Evolutionary conservation across 2,329 filamentous ascomycete species (phyloP), one percentile per base, ranked within the genome.

Genomic region (Tolypocladium sp.): DNA sequence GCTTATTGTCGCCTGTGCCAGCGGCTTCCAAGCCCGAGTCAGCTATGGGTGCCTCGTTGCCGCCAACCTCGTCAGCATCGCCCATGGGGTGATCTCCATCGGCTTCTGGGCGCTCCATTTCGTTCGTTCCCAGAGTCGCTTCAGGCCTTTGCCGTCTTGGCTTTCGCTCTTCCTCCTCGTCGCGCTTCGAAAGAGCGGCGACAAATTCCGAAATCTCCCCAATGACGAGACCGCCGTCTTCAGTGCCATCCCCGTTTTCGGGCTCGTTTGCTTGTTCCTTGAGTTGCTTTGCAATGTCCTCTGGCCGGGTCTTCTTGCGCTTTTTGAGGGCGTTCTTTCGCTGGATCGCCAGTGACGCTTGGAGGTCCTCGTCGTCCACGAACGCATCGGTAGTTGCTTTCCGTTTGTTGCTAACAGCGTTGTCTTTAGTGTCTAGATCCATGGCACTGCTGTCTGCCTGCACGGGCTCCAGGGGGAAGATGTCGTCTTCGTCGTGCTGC

Each of bases 171-270:
- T 83, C 80, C 3, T 80, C 76, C 9, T 80, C 78, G 25, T 79
- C 82, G 17, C 87, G 84, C 60, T 88, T 89, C 69, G 88, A 89
- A 58, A 99, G 75, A 58, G 91, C 91, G 33, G 92, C 89, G 37
- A 99, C 89, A 67, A 99, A 99, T 67, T 96, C 92, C 0, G 92
- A 92, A 0, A 93, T 96, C 70, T 97, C 94, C 61, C 97, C 93
- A 59, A 99, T 92, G n/a, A 97, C 83, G 2, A 99, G 78, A 1
- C 92, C 93, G 37, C 75, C 76, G 2, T 67, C 70, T 46, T 74
- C 70, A 5, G 60, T 64, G 33, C 69, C 71, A 8, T 68, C 66
- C 2, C 78, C 76, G 56, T 82, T 79, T 49, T 80, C 78, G 12
- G 74, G 69, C 4, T 83, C 78, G 0, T 81, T 76, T 30, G 82